phyloP scores from a whole-genome alignment of 495 filamentous ascomycete species.

The Penicillium robsamsonii region DNA sequence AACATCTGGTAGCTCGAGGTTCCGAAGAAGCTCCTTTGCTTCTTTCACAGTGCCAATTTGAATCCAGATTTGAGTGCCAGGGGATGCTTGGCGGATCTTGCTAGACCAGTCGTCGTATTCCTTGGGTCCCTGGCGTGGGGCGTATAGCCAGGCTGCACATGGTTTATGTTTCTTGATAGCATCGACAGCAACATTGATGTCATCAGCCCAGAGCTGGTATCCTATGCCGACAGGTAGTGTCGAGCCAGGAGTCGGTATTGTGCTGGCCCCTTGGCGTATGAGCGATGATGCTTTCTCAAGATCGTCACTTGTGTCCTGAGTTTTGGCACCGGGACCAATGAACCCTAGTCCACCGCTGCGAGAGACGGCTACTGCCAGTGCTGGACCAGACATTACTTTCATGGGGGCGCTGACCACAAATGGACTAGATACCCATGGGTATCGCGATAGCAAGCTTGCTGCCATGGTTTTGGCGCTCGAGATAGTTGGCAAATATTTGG shows the following conservation, averaged over 20 bases:
- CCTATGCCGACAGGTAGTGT: constrained; percentile 62
- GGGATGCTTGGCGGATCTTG: constrained; percentile 44
- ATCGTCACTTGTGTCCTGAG: constrained; percentile 30
- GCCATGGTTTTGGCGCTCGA: constrained; percentile 12
- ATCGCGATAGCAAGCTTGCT: constrained; percentile 33
- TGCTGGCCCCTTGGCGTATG: constrained; percentile 17
- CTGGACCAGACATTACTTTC: constrained; percentile 62
- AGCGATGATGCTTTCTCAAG: constrained; percentile 35
- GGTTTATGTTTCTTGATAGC: constrained; percentile 51
- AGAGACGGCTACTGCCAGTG: constrained; percentile 57
- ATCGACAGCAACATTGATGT: constrained; percentile 42
- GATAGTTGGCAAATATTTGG: background rate
- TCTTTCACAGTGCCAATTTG: constrained; percentile 63
- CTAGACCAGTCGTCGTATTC: constrained; percentile 57
- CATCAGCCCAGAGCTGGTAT: constrained; percentile 57
- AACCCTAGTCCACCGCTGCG: constrained; percentile 65
- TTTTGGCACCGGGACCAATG: constrained; percentile 40
- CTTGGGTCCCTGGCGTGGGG: constrained; percentile 43
- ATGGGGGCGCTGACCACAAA: constrained; percentile 71
- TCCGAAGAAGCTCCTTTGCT: constrained; percentile 43
- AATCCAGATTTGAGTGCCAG: constrained; percentile 59
- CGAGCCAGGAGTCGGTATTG: constrained; percentile 16
- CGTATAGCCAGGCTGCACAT: constrained; percentile 70
- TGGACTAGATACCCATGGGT: constrained; percentile 63
- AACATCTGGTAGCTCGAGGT: constrained; percentile 54